Conservation (phyloP, 179 eudicot genomes). For the Patellifolia procumbens region DNA sequence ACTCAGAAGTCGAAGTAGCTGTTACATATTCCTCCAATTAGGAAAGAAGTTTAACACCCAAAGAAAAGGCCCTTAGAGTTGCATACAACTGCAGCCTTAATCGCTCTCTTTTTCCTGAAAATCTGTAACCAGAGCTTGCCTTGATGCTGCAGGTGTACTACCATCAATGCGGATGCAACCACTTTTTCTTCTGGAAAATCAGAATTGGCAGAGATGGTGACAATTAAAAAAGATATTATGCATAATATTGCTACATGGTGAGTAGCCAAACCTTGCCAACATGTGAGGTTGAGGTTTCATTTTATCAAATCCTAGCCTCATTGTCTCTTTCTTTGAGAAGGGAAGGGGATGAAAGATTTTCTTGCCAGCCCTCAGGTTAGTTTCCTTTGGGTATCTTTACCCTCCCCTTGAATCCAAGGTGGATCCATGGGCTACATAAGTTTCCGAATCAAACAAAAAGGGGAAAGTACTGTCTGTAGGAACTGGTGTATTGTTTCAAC, state of each 20-base stretch:
- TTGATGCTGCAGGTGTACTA: constrained; percentile 73
- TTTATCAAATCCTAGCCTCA: neutral
- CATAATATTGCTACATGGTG: neutral
- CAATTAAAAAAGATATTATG: neutral
- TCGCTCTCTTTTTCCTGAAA: constrained; percentile 89
- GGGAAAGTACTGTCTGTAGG: constrained; percentile 46
- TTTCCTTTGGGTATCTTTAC: neutral
- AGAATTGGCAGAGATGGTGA: constrained; percentile 17
- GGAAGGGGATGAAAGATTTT: too few relatives aligned
- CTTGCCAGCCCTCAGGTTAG: too few relatives aligned
- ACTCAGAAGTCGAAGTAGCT: neutral
- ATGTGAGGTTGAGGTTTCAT: neutral
- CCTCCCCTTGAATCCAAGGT: neutral
- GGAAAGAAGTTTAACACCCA: neutral
- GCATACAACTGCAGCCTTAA: constrained; percentile 92
- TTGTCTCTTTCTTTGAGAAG: neutral
- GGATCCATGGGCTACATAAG: neutral
- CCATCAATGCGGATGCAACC: constrained; percentile 96
- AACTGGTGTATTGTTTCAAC: constrained; percentile 75
- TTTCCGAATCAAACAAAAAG: neutral
- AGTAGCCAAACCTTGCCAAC: neutral
- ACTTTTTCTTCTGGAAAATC: constrained; percentile 81
- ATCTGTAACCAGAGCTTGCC: constrained; percentile 80
- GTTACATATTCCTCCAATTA: neutral
- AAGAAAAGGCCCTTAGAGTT: constrained; percentile 10